Evolutionary conservation across 495 filamentous ascomycete species (phyloP).

Genomic region (Cercophora samala): DNA sequence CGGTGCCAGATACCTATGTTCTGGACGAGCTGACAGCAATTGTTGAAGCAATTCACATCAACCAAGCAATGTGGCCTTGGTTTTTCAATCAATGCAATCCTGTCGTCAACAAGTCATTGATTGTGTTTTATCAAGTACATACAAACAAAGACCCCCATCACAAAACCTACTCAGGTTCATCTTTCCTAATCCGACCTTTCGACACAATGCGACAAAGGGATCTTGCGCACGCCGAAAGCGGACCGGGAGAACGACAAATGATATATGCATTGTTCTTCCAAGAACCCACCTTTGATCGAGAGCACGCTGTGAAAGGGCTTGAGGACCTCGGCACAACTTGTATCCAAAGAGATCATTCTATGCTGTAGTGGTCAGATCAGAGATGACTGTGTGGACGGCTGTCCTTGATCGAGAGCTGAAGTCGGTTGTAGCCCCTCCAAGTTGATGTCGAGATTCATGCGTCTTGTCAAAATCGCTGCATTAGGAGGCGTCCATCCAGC

Average conservation of each 20-base stretch:
- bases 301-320: not conserved
- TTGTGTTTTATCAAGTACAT: not conserved
- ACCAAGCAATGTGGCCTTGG: not conserved
- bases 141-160: not conserved
- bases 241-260: not conserved
- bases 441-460: no score
- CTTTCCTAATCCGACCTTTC: not conserved
- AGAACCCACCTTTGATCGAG: not conserved
- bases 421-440: no score
- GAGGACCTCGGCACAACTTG: no score
- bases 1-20: no score
- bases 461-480: no score
- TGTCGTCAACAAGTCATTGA: not conserved
- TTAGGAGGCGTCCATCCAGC: no score
- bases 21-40: no score
- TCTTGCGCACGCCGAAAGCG: not conserved
- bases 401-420: no score
- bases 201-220: not conserved
- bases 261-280: not conserved
- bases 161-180: not conserved
- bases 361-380: no score
- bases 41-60: not conserved
- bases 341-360: no score
- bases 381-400: no score
- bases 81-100: not conserved